Conservation (phyloP, 257 asterid species). For the Solanum ossicruentum region DNA sequence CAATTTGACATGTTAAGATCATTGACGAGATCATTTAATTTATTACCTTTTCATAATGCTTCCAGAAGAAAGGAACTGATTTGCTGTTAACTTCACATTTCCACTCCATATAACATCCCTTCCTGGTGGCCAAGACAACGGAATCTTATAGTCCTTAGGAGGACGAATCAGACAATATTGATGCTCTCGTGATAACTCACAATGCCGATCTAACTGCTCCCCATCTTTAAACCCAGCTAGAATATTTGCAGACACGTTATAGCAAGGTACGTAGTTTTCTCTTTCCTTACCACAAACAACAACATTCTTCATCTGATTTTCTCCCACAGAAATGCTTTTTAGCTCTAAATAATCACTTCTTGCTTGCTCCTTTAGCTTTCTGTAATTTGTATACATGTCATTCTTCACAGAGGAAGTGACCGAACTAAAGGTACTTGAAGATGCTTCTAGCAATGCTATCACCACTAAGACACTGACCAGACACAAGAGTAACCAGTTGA, state of each 20-base stretch:
- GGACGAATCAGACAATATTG: conserved; percentile 83
- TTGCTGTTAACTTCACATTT: conserved; percentile 81
- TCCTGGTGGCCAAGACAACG: conserved; percentile 89
- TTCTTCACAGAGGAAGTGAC: conserved; percentile 31
- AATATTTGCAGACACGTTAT: conserved; percentile 70
- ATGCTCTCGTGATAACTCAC: conserved; percentile 51
- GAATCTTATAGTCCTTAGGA: conserved; percentile 85
- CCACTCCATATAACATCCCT: conserved; percentile 92
- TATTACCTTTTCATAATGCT: conserved; percentile 89
- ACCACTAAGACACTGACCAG: conserved; percentile 47
- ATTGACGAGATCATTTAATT: not conserved
- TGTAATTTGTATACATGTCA: conserved; percentile 42
- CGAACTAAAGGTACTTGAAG: conserved; percentile 41
- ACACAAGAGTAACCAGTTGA: conserved; percentile 64
- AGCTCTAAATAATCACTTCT: conserved; percentile 60
- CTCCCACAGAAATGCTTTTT: conserved; percentile 29
- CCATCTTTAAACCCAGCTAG: conserved; percentile 66
- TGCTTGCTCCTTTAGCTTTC: conserved; percentile 68
- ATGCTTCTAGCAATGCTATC: conserved; percentile 59
- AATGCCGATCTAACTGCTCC: conserved; percentile 87
- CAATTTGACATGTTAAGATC: not conserved
- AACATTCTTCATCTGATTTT: conserved; percentile 38
- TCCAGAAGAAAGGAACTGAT: conserved; percentile 96
- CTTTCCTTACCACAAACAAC: conserved; percentile 78
- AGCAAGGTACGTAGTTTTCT: conserved; percentile 86